Conservation (phyloP, 2,329 filamentous ascomycete species). For the Fusarium decemcellulare region DNA sequence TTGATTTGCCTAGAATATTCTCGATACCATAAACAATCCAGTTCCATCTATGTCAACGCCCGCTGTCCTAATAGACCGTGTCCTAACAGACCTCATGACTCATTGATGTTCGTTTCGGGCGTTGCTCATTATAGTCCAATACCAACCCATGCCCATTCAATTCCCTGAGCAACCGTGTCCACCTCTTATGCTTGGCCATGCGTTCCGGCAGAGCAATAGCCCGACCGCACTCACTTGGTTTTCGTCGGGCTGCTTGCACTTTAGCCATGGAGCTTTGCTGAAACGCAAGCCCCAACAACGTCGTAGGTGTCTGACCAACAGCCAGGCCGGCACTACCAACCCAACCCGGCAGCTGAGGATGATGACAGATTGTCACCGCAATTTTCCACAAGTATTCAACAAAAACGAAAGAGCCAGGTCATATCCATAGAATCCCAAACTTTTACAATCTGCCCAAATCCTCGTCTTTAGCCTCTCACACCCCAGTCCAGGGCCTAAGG, state of each 20-base stretch:
- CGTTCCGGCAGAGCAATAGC: too few relatives aligned
- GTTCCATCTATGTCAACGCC: not conserved
- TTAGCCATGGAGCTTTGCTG: not conserved
- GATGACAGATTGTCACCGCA: not conserved
- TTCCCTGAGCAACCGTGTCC: not conserved
- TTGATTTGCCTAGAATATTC: not conserved
- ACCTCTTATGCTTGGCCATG: not conserved
- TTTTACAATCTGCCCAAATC: not conserved
- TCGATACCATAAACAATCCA: not conserved
- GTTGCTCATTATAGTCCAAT: not conserved
- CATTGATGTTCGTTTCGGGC: not conserved
- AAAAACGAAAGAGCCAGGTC: not conserved
- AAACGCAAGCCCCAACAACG: not conserved
- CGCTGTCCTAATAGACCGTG: constrained; percentile 4
- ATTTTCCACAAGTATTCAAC: not conserved
- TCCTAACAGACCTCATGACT: constrained; percentile 9
- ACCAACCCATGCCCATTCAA: not conserved
- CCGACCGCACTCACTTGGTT: not conserved
- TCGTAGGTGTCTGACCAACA: not conserved
- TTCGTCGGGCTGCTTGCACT: too few relatives aligned
- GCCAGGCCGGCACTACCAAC: not conserved
- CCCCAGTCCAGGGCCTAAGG: not conserved
- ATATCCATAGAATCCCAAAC: too few relatives aligned
- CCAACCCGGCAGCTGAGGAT: not conserved
- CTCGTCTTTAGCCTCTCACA: not conserved